phyloP scores from a whole-genome alignment of 2,329 filamentous ascomycete genomes.

The Xylariaceae sp. region DNA sequence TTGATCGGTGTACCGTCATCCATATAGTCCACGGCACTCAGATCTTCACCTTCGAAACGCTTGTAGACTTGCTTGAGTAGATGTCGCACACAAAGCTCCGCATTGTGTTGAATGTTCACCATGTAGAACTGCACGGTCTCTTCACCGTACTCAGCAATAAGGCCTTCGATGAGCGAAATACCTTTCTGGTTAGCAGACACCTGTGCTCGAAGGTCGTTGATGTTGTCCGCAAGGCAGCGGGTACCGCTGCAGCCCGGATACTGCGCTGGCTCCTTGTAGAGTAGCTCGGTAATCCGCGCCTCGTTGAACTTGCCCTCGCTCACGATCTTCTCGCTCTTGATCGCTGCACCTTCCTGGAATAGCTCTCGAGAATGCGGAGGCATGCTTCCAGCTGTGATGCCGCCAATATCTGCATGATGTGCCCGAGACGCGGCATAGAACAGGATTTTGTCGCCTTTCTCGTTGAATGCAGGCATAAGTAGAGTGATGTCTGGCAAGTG shows the following conservation, averaged over 20 bases:
- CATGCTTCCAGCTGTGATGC: conserved; percentile 72
- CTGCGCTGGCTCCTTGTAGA: conserved; percentile 66
- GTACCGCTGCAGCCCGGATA: conserved; percentile 70
- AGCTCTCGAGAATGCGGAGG: conserved; percentile 61
- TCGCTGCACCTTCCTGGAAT: conserved; percentile 54
- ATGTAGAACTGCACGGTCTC: conserved; percentile 75
- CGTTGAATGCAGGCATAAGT: conserved; percentile 71
- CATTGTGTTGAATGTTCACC: conserved; percentile 70
- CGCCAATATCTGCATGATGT: conserved; percentile 78
- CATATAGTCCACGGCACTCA: conserved; percentile 71
- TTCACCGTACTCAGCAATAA: conserved; percentile 71
- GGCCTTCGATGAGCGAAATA: conserved; percentile 64
- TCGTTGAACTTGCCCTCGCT: conserved; percentile 73
- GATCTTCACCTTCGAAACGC: conserved; percentile 62
- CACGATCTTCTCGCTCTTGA: conserved; percentile 62
- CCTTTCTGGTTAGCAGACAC: conserved; percentile 76
- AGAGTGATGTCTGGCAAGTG: conserved; percentile 82
- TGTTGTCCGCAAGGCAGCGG: conserved; percentile 68
- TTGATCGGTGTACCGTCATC: conserved; percentile 72
- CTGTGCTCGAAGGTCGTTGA: conserved; percentile 77
- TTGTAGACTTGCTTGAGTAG: conserved; percentile 64
- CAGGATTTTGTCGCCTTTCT: conserved; percentile 62
- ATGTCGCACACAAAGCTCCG: conserved; percentile 64
- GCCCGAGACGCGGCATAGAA: conserved; percentile 80
- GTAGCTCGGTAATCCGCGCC: conserved; percentile 62